These are phyloP conservation scores for Chamaenerion angustifolium DNA, from an alignment of 345 rosid species.

Conservation along the genomic window DNA sequence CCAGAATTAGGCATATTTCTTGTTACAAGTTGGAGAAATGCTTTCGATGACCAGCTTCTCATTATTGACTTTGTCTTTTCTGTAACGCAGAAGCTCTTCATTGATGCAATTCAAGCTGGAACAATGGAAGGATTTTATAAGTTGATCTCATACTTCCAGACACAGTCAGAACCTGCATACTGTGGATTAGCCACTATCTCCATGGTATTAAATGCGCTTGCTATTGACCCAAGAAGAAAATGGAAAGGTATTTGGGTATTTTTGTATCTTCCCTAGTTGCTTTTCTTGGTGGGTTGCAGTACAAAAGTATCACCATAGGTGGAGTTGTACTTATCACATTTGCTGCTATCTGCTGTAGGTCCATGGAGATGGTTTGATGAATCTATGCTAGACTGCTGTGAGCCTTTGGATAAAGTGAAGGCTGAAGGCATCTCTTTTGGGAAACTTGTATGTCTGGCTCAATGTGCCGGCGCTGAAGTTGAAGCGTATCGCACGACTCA, in stretches of 20 bases:
- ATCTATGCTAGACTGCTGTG: slow-evolving; percentile 89
- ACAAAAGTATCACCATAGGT: background rate
- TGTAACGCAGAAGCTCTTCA: slow-evolving; percentile 51
- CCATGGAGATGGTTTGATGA: slow-evolving; percentile 99
- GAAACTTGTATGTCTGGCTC: slow-evolving; percentile 78
- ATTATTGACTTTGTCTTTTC: background rate
- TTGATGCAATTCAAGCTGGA: slow-evolving; percentile 70
- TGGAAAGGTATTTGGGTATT: slow-evolving; percentile 53
- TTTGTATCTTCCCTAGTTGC: background rate
- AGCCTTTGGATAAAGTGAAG: slow-evolving; percentile 72
- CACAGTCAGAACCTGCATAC: slow-evolving; percentile 86
- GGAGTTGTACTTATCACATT: background rate
- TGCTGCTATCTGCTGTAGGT: slow-evolving; percentile 31
- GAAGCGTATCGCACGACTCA: slow-evolving; percentile 77
- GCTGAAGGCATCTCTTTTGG: slow-evolving; percentile 82
- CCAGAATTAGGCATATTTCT: background rate
- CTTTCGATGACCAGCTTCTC: background rate
- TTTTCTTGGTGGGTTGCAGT: background rate
- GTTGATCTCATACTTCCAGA: slow-evolving; percentile 73
- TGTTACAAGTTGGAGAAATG: too few relatives aligned
- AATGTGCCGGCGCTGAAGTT: slow-evolving; percentile 84
- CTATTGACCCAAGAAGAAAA: slow-evolving; percentile 67
- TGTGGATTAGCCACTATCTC: slow-evolving; percentile 87
- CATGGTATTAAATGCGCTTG: slow-evolving; percentile 81
- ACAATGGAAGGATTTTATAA: slow-evolving; percentile 87